Conservation (phyloP, 768 basidiomycete species). For the Boletellus ananas region DNA sequence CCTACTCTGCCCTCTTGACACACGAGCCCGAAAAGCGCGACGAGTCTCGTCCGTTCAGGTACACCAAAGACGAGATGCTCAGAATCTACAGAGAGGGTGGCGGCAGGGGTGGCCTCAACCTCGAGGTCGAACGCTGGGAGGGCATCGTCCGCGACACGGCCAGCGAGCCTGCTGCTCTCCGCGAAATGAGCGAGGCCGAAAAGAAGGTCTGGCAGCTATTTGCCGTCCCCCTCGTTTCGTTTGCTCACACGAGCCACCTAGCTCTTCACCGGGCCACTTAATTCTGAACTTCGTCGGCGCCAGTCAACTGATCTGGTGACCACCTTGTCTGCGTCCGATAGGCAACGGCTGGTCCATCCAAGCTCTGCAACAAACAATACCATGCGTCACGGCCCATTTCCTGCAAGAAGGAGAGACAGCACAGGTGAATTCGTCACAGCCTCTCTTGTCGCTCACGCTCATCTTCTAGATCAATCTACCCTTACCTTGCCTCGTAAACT, state of each 20-base stretch:
- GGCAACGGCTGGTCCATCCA: slow-evolving; percentile 54
- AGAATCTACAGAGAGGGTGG: slow-evolving; percentile 79
- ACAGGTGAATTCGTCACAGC: slow-evolving; percentile 43
- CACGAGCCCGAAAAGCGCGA: slow-evolving; percentile 56
- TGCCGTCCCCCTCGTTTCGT: slow-evolving; percentile 9
- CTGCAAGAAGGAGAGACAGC: slow-evolving; percentile 64
- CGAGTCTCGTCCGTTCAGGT: slow-evolving; percentile 75
- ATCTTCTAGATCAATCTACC: slow-evolving; percentile 54
- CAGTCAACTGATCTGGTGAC: slow-evolving; percentile 74
- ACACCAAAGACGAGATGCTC: slow-evolving; percentile 82
- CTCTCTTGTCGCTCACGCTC: slow-evolving; percentile 6
- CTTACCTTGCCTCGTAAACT: slow-evolving; percentile 58
- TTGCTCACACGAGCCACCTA: slow-evolving; percentile 38
- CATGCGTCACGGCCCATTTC: slow-evolving; percentile 56
- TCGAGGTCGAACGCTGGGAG: slow-evolving; percentile 88
- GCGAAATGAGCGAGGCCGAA: slow-evolving; percentile 79
- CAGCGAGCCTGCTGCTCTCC: slow-evolving; percentile 67
- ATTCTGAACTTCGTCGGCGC: slow-evolving; percentile 84
- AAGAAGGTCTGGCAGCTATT: slow-evolving; percentile 65
- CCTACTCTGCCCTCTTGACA: slow-evolving; percentile 64
- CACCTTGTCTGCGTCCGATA: slow-evolving; percentile 55
- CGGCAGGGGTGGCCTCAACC: slow-evolving; percentile 66
- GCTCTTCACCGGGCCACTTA: slow-evolving; percentile 77
- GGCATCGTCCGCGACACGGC: slow-evolving; percentile 79
- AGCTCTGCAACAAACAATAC: slow-evolving; percentile 48